Evolutionary conservation across 108 stramenopile genomes (phyloP).

Genomic region (Licmophora abbreviata): DNA sequence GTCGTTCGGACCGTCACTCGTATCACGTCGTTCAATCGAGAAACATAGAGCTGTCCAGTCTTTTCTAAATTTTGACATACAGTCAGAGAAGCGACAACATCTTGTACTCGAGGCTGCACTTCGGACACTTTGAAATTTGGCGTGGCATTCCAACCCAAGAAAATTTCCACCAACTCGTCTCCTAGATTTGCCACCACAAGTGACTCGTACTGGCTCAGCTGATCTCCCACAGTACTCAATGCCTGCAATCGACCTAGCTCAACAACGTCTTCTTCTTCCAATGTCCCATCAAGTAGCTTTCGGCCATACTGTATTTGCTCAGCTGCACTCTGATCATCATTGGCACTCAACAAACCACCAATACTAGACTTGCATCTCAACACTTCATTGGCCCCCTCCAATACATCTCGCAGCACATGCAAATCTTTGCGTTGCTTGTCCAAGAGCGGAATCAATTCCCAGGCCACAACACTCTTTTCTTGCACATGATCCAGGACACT

Average conservation of each 20-base stretch:
- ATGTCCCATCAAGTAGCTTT: constrained; percentile 30
- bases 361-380: constrained; percentile 55
- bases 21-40: constrained; percentile 60
- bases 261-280: constrained; percentile 4
- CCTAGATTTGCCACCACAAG: constrained; percentile 68
- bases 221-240: constrained; percentile 49
- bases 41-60: constrained; percentile 40
- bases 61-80: constrained; percentile 30
- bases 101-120: constrained; percentile 13
- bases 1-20: constrained; percentile 83
- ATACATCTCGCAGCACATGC: constrained; percentile 33
- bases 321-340: constrained; percentile 66
- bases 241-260: constrained; percentile 42
- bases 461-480: constrained; percentile 40
- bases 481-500: constrained; percentile 35
- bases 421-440: constrained; percentile 48
- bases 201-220: constrained; percentile 73
- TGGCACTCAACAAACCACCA: constrained; percentile 54
- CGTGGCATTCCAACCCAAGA: constrained; percentile 61
- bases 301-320: constrained; percentile 69
- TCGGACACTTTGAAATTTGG: constrained; percentile 10
- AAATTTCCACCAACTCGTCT: constrained; percentile 73
- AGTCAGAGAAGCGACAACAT: constrained; percentile 45
- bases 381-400: constrained; percentile 68
- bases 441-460: constrained; percentile 43